Percentiles rank a stretch among this genome's conserved stretches.
These are phyloP conservation scores for Coemansia sp. DNA, from an alignment of 192 early-diverging fungal species.

Conservation along the genomic window DNA sequence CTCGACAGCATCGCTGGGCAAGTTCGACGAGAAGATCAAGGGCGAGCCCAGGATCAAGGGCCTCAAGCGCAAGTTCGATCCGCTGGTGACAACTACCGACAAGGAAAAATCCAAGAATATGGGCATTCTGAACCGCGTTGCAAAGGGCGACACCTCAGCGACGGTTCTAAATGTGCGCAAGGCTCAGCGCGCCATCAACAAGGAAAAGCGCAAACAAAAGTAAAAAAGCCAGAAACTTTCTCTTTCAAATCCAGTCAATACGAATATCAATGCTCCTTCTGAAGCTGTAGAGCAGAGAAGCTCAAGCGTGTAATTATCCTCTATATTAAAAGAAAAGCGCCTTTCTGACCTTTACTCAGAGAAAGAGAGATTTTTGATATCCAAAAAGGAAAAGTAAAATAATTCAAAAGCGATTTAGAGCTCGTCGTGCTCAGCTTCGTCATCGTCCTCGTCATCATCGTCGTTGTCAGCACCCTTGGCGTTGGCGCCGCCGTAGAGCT, in stretches of 20 bases:
- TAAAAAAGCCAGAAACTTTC: neutral
- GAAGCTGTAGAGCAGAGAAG: neutral
- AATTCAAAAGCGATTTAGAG: constrained; percentile 23
- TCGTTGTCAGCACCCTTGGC: constrained; percentile 60
- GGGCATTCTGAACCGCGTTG: constrained; percentile 69
- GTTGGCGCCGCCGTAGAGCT: constrained; percentile 73
- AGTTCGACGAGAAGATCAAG: constrained; percentile 81
- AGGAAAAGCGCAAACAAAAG: constrained; percentile 37
- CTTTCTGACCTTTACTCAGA: too few relatives aligned
- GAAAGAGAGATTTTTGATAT: neutral
- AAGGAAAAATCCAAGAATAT: constrained; percentile 70
- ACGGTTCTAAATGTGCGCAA: constrained; percentile 53
- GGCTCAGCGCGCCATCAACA: constrained; percentile 52
- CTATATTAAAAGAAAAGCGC: too few relatives aligned
- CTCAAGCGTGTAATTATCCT: too few relatives aligned
- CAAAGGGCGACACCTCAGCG: constrained; percentile 50
- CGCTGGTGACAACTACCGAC: constrained; percentile 61
- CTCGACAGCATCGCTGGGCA: constrained; percentile 88
- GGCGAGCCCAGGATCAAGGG: constrained; percentile 87
- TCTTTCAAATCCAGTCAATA: neutral
- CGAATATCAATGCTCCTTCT: neutral
- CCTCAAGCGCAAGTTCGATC: constrained; percentile 68
- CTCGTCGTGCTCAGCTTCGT: constrained; percentile 53
- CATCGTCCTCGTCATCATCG: constrained; percentile 56
- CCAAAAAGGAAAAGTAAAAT: constrained; percentile 2